These are phyloP conservation scores for Halteria grandinella DNA, from an alignment of 73 alveolate species.

Conservation along the genomic window DNA sequence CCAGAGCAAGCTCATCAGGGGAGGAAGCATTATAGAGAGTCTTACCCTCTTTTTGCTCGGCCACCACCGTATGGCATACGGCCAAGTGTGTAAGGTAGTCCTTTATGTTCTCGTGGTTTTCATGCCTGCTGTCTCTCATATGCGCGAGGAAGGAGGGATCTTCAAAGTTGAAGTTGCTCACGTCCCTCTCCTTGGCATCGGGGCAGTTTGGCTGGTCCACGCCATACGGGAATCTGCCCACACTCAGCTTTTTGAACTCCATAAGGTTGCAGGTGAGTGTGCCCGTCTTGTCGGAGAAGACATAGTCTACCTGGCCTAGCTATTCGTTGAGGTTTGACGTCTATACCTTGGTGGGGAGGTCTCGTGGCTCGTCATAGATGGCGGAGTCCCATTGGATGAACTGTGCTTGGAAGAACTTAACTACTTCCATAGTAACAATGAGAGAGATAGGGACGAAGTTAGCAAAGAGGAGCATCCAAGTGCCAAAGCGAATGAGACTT, in stretches of 20 bases:
- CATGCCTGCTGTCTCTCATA: conserved; percentile 54
- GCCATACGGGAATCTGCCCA: conserved; percentile 86
- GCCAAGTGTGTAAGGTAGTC: conserved; percentile 72
- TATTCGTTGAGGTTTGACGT: conserved; percentile 94
- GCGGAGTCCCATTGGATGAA: conserved; percentile 87
- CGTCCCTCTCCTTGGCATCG: conserved; percentile 48
- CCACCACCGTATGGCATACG: conserved; percentile 88
- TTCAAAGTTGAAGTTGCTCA: conserved; percentile 82
- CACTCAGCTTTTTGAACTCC: conserved; percentile 88
- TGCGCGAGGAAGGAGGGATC: conserved; percentile 70
- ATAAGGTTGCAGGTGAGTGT: conserved; percentile 92
- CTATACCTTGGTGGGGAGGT: conserved; percentile 80
- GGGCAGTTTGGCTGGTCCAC: conserved; percentile 26
- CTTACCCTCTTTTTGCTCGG: conserved; percentile 74
- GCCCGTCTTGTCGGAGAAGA: conserved; percentile 96
- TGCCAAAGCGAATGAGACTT: conserved; percentile 83
- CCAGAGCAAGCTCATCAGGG: conserved; percentile 98
- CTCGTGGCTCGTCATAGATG: conserved; percentile 76
- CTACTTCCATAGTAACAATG: conserved; percentile 96
- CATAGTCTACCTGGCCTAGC: conserved; percentile 91
- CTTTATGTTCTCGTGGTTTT: conserved; percentile 64
- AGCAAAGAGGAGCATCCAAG: conserved; percentile 87
- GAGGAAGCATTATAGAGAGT: conserved; percentile 82
- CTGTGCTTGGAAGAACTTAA: conserved; percentile 92
- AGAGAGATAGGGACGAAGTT: conserved; percentile 97